phyloP scores from a whole-genome alignment of 495 filamentous ascomycete species.

The Apodospora peruviana region DNA sequence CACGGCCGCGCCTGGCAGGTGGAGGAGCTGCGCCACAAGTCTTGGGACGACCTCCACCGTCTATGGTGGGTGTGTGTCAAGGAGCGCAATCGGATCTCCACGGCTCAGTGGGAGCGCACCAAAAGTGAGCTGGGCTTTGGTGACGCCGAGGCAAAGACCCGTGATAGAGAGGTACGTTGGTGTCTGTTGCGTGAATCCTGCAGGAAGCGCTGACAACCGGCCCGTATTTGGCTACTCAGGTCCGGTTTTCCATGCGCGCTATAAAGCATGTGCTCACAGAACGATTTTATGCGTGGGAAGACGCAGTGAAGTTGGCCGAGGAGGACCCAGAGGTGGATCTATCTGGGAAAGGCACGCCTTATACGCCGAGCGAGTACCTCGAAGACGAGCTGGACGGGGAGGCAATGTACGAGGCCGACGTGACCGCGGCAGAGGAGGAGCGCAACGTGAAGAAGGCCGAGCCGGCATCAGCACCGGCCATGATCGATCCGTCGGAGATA shows the following conservation, averaged over 20 bases:
- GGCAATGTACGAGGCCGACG: constrained; percentile 1
- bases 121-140: constrained; percentile 64
- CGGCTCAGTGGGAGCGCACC: constrained; percentile 59
- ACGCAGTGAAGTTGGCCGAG: constrained; percentile 66
- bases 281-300: constrained; percentile 84
- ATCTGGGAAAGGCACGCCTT: constrained; percentile 40
- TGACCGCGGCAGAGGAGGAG: constrained; percentile 4
- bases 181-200: background rate
- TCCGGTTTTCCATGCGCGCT: constrained; percentile 62
- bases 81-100: constrained; percentile 88
- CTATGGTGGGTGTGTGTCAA: constrained; percentile 95
- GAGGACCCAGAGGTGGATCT: constrained; percentile 62
- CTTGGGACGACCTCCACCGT: constrained; percentile 86
- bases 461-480: background rate
- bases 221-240: constrained; percentile 35
- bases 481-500: constrained; percentile 13
- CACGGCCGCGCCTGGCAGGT: constrained; percentile 80
- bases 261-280: constrained; percentile 86
- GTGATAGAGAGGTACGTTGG: constrained; percentile 57
- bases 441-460: constrained; percentile 1
- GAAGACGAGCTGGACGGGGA: constrained; percentile 33
- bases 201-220: constrained; percentile 1
- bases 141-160: constrained; percentile 51
- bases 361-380: constrained; percentile 36
- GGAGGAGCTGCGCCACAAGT: constrained; percentile 82